These are phyloP conservation scores for Arctium lappa DNA, from an alignment of 129 eudicot species.

Conservation along the genomic window DNA sequence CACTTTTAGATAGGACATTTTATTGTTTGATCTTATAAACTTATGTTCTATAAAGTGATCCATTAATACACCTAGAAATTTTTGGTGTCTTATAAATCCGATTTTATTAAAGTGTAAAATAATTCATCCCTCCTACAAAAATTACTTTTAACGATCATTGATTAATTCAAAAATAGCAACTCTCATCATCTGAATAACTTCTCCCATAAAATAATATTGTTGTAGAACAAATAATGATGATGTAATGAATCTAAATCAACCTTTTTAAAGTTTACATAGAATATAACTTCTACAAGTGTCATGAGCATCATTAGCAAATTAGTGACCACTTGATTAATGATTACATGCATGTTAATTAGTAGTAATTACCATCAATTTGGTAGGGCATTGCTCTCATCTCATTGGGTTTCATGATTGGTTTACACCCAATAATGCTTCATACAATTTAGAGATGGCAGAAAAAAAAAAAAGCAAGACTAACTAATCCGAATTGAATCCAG, in stretches of 20 bases:
- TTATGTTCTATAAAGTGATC: too few species aligned
- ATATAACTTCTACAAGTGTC: conserved; percentile 22
- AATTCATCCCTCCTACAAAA: neutral
- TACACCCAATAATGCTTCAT: conserved; percentile 17
- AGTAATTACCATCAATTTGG: conserved; percentile 19
- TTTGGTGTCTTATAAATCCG: too few species aligned
- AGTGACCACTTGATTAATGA: conserved; percentile 29
- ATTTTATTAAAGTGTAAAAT: too few species aligned
- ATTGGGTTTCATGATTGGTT: conserved; percentile 26
- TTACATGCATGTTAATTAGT: conserved; percentile 23
- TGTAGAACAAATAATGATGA: conserved; percentile 11
- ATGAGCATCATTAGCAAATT: conserved; percentile 32
- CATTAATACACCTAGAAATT: too few species aligned
- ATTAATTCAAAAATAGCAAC: neutral
- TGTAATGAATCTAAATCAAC: conserved; percentile 10
- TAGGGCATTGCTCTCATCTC: conserved; percentile 12
- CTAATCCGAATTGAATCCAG: neutral
- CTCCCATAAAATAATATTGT: neutral
- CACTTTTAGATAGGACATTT: too few species aligned
- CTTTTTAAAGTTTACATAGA: conserved; percentile 6
- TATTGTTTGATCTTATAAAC: too few species aligned
- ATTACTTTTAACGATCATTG: neutral
- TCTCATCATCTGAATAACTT: neutral
- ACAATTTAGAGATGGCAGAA: neutral
- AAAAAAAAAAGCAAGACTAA: neutral